Evolutionary conservation across 106 monocot species (phyloP), one percentile per base, ranked within the genome.

Genomic region (Dendrobium officinale): DNA sequence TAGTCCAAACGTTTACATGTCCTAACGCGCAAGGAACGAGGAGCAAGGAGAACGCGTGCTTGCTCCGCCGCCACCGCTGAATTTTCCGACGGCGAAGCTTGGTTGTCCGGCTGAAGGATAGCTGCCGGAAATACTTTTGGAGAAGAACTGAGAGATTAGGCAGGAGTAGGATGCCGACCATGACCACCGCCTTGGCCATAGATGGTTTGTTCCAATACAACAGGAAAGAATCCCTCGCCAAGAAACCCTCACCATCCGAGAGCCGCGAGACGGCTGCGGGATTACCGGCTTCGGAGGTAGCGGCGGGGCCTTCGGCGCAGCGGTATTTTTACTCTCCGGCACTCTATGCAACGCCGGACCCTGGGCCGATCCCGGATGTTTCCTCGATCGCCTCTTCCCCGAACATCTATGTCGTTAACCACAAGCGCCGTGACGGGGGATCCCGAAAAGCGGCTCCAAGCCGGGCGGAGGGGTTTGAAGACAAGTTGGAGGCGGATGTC

Each of bases 321-420:
- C 74, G 43, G 44, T 75, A n/a, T 22, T 20, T 43, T 2, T 76
- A 76, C 27, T 26, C 45, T 49, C 76, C 76, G 76, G 45, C 76
- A 4, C 76, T 76, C 4, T 76, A 76, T 76, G 49, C 47, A 0
- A 49, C 49, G 76, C 76, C 76, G 8, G 15, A n/a, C 27, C 76
- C 27, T 18, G 76, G 11, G 22, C 76, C 45, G 48, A 76, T 76
- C 22, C 76, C 76, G 22, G 76, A 76, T 76, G 48, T 48, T 47
- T 76, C 76, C 10, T 76, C 49, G 13, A 51, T 76, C 13, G n/a
- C 9, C 27, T 49, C 1, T 47, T 76, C 49, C 2, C 76, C 76
- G 48, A 76, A 42, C 13, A 76, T 16, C 22, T 76, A 76, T 49
- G 47, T 76, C 13, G 42, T 76, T 76, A 76, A 76, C 49, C 27